phyloP scores from a whole-genome alignment of 306 rosid species.

The Amphicarpaea edgeworthii region DNA sequence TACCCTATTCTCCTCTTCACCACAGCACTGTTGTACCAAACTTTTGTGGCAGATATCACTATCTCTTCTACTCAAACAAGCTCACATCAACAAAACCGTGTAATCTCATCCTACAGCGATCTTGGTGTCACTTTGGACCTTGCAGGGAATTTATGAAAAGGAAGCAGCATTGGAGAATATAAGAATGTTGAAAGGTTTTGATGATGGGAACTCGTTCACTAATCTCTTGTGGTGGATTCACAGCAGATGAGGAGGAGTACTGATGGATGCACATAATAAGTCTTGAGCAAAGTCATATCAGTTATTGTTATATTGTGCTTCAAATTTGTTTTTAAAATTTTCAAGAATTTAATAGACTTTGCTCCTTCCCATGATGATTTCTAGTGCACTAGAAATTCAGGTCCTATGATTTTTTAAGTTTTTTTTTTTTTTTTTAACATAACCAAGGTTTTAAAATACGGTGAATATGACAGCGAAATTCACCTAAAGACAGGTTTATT shows the following conservation, averaged over 20 bases:
- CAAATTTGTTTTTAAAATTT: too few relatives aligned
- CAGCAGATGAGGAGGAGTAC: constrained; percentile 55
- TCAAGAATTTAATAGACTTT: too few relatives aligned
- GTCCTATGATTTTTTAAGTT: too few relatives aligned
- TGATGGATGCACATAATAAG: too few relatives aligned
- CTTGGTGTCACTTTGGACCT: constrained; percentile 80
- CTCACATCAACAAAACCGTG: constrained; percentile 43
- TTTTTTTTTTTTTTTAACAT: too few relatives aligned
- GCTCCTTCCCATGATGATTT: too few relatives aligned
- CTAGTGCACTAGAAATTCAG: too few relatives aligned
- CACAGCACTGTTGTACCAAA: constrained; percentile 65
- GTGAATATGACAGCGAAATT: too few relatives aligned
- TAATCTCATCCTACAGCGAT: constrained; percentile 68
- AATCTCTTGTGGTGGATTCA: constrained; percentile 93
- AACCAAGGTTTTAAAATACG: too few relatives aligned
- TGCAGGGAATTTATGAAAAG: constrained; percentile 78
- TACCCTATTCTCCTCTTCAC: constrained; percentile 67
- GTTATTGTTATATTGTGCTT: too few relatives aligned
- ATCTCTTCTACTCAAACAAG: constrained; percentile 52
- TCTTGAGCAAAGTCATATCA: too few relatives aligned
- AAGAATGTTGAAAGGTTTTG: constrained; percentile 64
- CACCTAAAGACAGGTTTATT: too few relatives aligned
- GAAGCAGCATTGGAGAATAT: constrained; percentile 61
- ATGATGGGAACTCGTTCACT: constrained; percentile 79
- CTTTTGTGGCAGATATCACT: constrained; percentile 70